Percentiles rank a stretch among this genome's conserved stretches.
Evolutionary conservation across 345 rosid species (phyloP).

Genomic region (Populus simonii): DNA sequence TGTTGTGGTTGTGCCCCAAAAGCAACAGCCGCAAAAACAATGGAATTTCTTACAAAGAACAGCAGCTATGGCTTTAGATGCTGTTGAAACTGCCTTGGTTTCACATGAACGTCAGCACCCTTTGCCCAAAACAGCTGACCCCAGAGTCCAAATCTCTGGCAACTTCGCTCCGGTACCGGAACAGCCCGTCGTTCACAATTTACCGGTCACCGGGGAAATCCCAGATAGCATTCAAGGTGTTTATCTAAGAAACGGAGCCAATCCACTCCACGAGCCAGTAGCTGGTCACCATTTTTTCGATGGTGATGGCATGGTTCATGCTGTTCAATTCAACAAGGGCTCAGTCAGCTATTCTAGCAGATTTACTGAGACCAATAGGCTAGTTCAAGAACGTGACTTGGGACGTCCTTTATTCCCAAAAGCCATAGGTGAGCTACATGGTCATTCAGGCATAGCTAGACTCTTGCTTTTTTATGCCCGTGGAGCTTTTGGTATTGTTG

Average conservation of each 20-base stretch:
- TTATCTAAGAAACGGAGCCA: constrained; percentile 81
- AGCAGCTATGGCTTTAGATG: constrained; percentile 54
- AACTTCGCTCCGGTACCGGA: constrained; percentile 80
- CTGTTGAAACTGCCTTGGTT: constrained; percentile 51
- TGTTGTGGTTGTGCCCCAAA: not conserved
- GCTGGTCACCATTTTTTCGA: constrained; percentile 90
- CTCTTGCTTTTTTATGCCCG: constrained; percentile 72
- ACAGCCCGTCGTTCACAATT: constrained; percentile 48
- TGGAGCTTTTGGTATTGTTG: constrained; percentile 58
- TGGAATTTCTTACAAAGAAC: constrained; percentile 61
- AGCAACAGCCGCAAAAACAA: constrained; percentile 7
- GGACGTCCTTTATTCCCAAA: constrained; percentile 82
- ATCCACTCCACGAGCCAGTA: constrained; percentile 77
- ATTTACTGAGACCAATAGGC: constrained; percentile 68
- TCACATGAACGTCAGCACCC: constrained; percentile 55
- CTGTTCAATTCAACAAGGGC: constrained; percentile 53
- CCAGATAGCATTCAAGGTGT: constrained; percentile 67
- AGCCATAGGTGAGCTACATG: constrained; percentile 88
- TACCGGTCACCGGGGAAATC: constrained; percentile 59
- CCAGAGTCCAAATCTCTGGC: constrained; percentile 65
- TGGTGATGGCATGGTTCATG: constrained; percentile 91
- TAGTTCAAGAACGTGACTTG: constrained; percentile 60
- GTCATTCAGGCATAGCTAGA: constrained; percentile 80
- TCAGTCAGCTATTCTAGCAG: constrained; percentile 75
- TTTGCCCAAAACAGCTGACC: constrained; percentile 77